Conservation (phyloP, 345 rosid species). For the Toxicodendron radicans region DNA sequence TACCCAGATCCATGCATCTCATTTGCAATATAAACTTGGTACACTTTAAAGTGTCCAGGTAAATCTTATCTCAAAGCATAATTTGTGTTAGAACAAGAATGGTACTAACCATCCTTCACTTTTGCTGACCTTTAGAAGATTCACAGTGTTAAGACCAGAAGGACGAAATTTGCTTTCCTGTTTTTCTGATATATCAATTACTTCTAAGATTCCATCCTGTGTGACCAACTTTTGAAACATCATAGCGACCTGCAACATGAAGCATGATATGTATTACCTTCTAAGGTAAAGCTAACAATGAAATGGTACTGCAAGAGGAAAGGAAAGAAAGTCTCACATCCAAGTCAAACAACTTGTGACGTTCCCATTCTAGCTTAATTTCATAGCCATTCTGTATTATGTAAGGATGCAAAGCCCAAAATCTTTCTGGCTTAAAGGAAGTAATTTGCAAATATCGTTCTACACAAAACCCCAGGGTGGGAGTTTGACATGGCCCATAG, state of each 20-base stretch:
- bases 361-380: constrained; percentile 92
- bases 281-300: background rate
- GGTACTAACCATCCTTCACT: constrained; percentile 9
- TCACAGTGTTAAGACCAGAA: constrained; percentile 87
- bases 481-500: constrained; percentile 97
- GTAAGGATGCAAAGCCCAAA: constrained; percentile 75
- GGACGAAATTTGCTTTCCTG: constrained; percentile 89
- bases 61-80: background rate
- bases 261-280: constrained; percentile 10
- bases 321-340: constrained; percentile 58
- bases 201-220: constrained; percentile 72
- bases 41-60: background rate
- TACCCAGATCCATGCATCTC: constrained; percentile 10
- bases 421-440: constrained; percentile 84
- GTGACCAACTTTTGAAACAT: constrained; percentile 79
- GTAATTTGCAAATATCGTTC: constrained; percentile 88
- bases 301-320: constrained; percentile 2
- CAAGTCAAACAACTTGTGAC: constrained; percentile 76
- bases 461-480: constrained; percentile 96
- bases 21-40: background rate
- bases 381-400: constrained; percentile 66
- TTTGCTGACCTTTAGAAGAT: constrained; percentile 78
- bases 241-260: constrained; percentile 60
- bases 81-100: constrained; percentile 4
- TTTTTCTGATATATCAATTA: constrained; percentile 66